Percentiles rank a stretch among this genome's conserved stretches.
These are phyloP conservation scores for Tolypocladium pustulatum DNA, from an alignment of 2,329 filamentous ascomycete genomes.

Conservation along the genomic window DNA sequence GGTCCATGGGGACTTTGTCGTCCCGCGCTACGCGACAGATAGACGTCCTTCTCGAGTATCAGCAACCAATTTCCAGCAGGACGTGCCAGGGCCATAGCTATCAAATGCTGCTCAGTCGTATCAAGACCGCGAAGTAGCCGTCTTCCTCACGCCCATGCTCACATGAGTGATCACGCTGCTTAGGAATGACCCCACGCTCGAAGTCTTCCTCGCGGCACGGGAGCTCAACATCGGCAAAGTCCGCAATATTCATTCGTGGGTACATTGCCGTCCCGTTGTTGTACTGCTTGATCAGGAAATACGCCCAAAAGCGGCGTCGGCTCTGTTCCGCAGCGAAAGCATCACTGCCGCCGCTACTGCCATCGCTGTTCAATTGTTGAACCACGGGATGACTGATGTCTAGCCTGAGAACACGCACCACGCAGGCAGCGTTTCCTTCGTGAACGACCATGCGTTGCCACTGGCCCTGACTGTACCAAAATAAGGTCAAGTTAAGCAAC, in stretches of 20 bases:
- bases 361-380: not conserved
- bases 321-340: not conserved
- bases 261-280: not conserved
- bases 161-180: not conserved
- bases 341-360: no score
- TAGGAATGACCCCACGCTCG: not conserved
- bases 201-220: not conserved
- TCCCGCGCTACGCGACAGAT: not conserved
- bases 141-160: not conserved
- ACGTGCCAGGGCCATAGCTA: not conserved
- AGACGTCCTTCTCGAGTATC: not conserved
- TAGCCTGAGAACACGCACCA: not conserved
- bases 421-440: not conserved
- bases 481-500: not conserved
- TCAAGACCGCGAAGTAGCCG: not conserved
- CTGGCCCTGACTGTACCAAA: not conserved
- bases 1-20: not conserved
- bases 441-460: not conserved
- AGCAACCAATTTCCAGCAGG: not conserved
- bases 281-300: not conserved
- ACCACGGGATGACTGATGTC: not conserved
- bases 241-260: not conserved
- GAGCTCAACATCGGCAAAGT: not conserved
- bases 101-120: not conserved
- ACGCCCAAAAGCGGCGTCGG: not conserved